These are phyloP conservation scores for Juncus inflexus DNA, from an alignment of 176 grass and related monocot genomes.

Conservation along the genomic window DNA sequence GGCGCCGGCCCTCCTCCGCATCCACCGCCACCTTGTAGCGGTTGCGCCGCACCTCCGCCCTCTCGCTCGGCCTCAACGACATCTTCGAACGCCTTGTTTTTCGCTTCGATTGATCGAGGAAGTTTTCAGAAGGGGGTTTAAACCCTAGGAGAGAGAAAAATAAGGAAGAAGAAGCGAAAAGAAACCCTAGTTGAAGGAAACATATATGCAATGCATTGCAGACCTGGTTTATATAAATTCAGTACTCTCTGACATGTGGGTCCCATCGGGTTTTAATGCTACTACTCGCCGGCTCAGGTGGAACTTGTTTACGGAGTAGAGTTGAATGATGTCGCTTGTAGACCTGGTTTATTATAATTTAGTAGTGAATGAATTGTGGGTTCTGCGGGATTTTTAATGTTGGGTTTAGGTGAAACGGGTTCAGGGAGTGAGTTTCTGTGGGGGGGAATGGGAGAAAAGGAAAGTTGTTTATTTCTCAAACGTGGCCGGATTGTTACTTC, in stretches of 20 bases:
- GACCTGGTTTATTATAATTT: constrained; percentile 9
- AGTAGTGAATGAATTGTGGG: neutral
- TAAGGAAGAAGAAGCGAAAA: constrained; percentile 14
- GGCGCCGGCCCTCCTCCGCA: constrained; percentile 81
- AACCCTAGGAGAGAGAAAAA: constrained; percentile 49
- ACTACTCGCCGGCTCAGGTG: neutral
- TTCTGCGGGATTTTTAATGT: neutral
- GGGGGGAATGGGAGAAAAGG: too few species aligned
- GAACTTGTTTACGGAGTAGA: neutral
- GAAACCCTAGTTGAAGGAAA: constrained; percentile 61
- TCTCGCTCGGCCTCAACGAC: constrained; percentile 75
- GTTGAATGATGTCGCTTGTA: constrained; percentile 16
- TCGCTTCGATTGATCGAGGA: neutral
- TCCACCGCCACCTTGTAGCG: constrained; percentile 91
- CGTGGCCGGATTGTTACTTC: too few species aligned
- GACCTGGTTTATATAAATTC: constrained; percentile 10
- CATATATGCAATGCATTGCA: neutral
- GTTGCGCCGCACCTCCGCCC: constrained; percentile 70
- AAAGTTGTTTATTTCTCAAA: too few species aligned
- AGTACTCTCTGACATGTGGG: neutral
- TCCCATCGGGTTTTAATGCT: neutral
- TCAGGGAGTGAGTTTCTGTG: neutral
- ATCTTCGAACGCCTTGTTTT: constrained; percentile 27
- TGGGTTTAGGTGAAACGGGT: neutral
- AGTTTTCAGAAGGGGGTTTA: constrained; percentile 33